phyloP scores from a whole-genome alignment of 140 eudicot species.

The Oenanthe javanica region DNA sequence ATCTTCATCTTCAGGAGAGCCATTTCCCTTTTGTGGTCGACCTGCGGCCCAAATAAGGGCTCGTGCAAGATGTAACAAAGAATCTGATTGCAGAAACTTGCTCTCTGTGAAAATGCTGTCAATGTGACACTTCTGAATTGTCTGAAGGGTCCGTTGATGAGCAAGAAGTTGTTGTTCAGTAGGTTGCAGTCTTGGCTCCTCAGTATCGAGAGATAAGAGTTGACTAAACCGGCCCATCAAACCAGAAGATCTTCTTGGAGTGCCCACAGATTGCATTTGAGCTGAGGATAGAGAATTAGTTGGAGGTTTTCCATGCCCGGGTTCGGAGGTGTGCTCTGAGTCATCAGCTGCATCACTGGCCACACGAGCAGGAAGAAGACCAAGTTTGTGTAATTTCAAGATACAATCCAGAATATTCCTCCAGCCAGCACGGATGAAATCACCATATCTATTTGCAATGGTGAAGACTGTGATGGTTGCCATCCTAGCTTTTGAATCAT shows the following conservation, averaged over 20 bases:
- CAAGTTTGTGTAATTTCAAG: background rate
- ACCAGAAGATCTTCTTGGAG: slow-evolving; percentile 10
- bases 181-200: slow-evolving; percentile 9
- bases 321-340: background rate
- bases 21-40: background rate
- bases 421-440: slow-evolving; percentile 5
- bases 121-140: slow-evolving; percentile 5
- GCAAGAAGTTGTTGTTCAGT: slow-evolving; percentile 1
- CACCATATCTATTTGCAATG: slow-evolving; percentile 6
- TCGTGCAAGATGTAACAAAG: slow-evolving; percentile 10
- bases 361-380: slow-evolving; percentile 10
- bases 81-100: slow-evolving; percentile 10
- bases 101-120: slow-evolving; percentile 2
- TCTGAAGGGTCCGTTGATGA: slow-evolving; percentile 6
- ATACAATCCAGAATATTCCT: slow-evolving; percentile 8
- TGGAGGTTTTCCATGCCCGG: slow-evolving; percentile 1
- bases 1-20: slow-evolving; percentile 6
- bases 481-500: slow-evolving; percentile 5
- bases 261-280: slow-evolving; percentile 1
- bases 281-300: background rate
- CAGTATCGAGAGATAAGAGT: slow-evolving; percentile 2
- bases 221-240: slow-evolving; percentile 8
- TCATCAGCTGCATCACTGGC: slow-evolving; percentile 7
- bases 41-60: slow-evolving; percentile 3
- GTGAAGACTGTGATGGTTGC: slow-evolving; percentile 2